phyloP scores from a whole-genome alignment of 2,329 filamentous ascomycete species.

The Emmonsia crescens region DNA sequence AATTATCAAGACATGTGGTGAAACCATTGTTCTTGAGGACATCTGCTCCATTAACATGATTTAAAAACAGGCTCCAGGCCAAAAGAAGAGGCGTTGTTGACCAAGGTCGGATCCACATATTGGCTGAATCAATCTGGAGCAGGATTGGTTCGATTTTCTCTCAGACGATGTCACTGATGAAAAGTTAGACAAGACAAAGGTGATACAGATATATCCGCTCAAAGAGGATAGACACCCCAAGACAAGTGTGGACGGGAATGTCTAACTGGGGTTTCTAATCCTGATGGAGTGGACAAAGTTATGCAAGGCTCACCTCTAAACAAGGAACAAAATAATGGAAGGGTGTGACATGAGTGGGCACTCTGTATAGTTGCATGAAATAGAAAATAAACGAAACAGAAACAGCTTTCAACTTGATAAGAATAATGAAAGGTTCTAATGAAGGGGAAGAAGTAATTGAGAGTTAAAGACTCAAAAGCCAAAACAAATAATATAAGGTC shows the following conservation, averaged over 20 bases:
- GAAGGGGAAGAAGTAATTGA: neutral
- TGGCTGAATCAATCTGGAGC: constrained; percentile 1
- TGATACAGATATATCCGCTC: neutral
- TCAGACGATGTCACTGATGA: neutral
- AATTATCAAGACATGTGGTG: constrained; percentile 51
- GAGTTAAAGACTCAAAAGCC: neutral
- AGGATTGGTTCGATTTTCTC: neutral
- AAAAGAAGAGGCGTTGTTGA: constrained; percentile 15
- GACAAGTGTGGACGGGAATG: neutral
- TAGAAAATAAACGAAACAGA: neutral
- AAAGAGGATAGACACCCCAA: neutral
- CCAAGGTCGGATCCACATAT: constrained; percentile 20
- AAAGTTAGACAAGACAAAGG: neutral
- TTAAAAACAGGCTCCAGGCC: constrained; percentile 19
- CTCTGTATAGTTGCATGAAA: neutral
- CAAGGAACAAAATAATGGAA: neutral
- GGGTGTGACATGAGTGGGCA: neutral
- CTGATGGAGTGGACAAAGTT: neutral
- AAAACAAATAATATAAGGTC: neutral
- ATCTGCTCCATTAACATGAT: constrained; percentile 50
- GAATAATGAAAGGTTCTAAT: neutral
- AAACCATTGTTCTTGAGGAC: constrained; percentile 74
- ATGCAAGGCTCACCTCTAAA: neutral
- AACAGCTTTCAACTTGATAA: neutral
- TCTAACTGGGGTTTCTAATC: neutral